phyloP scores from a whole-genome alignment of 2,329 filamentous ascomycete genomes.

The Chaetomiaceae sp. region DNA sequence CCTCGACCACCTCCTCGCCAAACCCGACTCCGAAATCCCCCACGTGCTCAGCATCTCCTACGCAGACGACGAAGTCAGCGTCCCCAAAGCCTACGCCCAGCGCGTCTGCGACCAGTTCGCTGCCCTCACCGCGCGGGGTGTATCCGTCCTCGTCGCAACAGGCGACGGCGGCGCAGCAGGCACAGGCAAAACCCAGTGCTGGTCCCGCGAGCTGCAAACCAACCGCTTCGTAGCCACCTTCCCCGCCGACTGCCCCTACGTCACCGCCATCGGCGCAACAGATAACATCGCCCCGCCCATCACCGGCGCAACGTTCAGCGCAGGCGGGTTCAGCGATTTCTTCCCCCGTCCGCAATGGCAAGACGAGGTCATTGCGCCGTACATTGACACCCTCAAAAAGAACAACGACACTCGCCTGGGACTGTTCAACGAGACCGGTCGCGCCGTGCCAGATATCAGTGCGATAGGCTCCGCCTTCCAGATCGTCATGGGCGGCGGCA shows the following conservation, averaged over 20 bases:
- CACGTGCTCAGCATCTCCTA: slow-evolving; percentile 56
- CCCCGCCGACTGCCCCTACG: slow-evolving; percentile 63
- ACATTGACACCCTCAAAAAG: slow-evolving; percentile 31
- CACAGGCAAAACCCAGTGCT: slow-evolving; percentile 48
- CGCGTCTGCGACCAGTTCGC: slow-evolving; percentile 52
- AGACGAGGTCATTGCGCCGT: slow-evolving; percentile 36
- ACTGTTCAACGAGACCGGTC: slow-evolving; percentile 42
- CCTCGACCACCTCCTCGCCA: slow-evolving; percentile 45
- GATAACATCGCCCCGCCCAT: slow-evolving; percentile 35
- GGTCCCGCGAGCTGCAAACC: slow-evolving; percentile 54
- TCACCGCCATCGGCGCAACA: slow-evolving; percentile 63
- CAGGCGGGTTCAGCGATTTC: slow-evolving; percentile 51
- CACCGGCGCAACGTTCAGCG: slow-evolving; percentile 41
- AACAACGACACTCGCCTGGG: slow-evolving; percentile 35
- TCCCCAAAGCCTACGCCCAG: slow-evolving; percentile 48
- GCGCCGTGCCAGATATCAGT: slow-evolving; percentile 49
- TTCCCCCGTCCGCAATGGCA: slow-evolving; percentile 47
- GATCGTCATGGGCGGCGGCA: slow-evolving; percentile 31
- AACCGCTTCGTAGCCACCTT: slow-evolving; percentile 58
- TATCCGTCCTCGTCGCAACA: slow-evolving; percentile 46
- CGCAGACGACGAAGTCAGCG: slow-evolving; percentile 53
- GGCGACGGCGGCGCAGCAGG: slow-evolving; percentile 49
- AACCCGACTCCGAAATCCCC: slow-evolving; percentile 43
- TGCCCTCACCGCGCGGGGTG: slow-evolving; percentile 49
- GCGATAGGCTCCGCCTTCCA: slow-evolving; percentile 56